Conservation (phyloP, 2,329 filamentous ascomycete genomes). For the Monosporascus sp. region DNA sequence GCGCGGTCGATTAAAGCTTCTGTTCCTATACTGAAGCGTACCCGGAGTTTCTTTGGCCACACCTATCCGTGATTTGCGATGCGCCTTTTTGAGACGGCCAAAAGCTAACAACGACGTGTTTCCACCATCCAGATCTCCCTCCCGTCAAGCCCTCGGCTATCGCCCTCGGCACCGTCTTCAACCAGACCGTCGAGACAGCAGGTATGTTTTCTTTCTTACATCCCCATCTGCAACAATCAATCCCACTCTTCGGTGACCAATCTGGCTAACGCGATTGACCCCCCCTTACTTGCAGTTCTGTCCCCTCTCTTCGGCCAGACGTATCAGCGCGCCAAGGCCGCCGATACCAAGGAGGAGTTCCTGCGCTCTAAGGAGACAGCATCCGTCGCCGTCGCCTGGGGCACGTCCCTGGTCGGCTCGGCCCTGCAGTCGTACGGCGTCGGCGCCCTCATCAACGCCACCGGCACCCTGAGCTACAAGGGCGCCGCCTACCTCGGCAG, state of each 20-base stretch:
- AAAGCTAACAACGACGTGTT: too few species aligned
- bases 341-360: conserved; percentile 97
- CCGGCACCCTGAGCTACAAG: conserved; percentile 93
- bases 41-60: not conserved
- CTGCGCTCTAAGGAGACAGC: conserved; percentile 87
- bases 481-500: conserved; percentile 89
- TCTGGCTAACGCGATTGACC: not conserved
- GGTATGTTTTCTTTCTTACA: conserved; percentile 21
- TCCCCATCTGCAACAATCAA: not conserved
- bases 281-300: conserved; percentile 48
- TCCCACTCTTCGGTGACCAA: not conserved
- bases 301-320: conserved; percentile 88
- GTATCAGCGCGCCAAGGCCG: conserved; percentile 84
- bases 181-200: conserved; percentile 83
- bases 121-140: conserved; percentile 44
- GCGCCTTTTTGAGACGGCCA: too few species aligned
- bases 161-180: conserved; percentile 92
- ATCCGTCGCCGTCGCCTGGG: conserved; percentile 82
- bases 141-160: conserved; percentile 97
- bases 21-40: not conserved
- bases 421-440: conserved; percentile 87
- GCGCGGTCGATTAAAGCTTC: not conserved
- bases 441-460: conserved; percentile 87
- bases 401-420: conserved; percentile 83
- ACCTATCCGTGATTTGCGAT: too few species aligned